Evolutionary conservation across 2,329 filamentous ascomycete species (phyloP).

Genomic region (Xylariaceae sp.): DNA sequence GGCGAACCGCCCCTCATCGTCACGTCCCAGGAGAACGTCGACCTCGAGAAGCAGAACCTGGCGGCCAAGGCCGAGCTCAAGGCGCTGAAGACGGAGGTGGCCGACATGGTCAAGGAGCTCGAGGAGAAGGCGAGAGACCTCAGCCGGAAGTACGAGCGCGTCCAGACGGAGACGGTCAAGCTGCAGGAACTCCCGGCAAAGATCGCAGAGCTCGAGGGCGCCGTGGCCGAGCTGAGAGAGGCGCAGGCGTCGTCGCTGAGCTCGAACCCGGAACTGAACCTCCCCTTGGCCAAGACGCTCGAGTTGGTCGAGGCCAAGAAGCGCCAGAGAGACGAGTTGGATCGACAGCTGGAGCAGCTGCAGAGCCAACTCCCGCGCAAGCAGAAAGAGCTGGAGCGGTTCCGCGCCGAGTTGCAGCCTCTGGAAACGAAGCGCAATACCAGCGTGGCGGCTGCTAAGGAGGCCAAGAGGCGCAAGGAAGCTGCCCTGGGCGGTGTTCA

Average conservation of each 20-base stretch:
- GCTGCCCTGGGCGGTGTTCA: constrained; percentile 58
- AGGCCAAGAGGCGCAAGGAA: constrained; percentile 64
- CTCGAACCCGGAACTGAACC: constrained; percentile 41
- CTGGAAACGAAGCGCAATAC: constrained; percentile 63
- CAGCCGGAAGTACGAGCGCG: constrained; percentile 45
- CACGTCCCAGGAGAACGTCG: constrained; percentile 72
- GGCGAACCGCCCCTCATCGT: constrained; percentile 85
- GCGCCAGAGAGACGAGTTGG: constrained; percentile 49
- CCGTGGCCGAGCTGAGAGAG: constrained; percentile 41
- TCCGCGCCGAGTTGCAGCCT: constrained; percentile 62
- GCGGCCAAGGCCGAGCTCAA: constrained; percentile 71
- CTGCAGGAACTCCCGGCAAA: constrained; percentile 48
- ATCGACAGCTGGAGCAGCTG: constrained; percentile 58
- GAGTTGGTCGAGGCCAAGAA: constrained; percentile 47
- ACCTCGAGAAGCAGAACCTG: constrained; percentile 64
- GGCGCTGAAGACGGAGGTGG: constrained; percentile 72
- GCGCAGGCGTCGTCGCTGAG: constrained; percentile 35
- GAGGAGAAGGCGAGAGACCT: constrained; percentile 59
- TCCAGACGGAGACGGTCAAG: constrained; percentile 43
- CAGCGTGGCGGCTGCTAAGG: constrained; percentile 61
- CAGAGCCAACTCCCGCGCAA: constrained; percentile 59
- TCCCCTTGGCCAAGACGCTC: constrained; percentile 54
- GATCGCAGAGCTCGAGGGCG: constrained; percentile 43
- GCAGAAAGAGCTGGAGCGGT: constrained; percentile 59
- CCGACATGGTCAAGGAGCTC: constrained; percentile 65